Evolutionary conservation across 768 basidiomycete genomes (phyloP).

Genomic region (Mrakia hoshinonis): DNA sequence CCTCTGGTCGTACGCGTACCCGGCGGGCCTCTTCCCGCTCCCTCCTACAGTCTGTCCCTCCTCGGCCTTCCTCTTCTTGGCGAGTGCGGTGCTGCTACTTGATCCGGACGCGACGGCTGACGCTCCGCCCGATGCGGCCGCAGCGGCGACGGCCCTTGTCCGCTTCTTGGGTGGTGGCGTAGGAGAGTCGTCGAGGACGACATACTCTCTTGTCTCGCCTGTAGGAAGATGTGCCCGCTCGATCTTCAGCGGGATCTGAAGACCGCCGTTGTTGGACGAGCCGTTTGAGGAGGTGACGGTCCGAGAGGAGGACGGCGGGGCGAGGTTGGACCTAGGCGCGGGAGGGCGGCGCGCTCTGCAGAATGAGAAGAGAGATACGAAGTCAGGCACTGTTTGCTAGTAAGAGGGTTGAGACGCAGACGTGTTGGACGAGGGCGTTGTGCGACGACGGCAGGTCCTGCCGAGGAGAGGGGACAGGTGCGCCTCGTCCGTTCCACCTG

Average conservation of each 20-base stretch:
- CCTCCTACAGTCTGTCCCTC: conserved; percentile 7
- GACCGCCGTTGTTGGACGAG: neutral
- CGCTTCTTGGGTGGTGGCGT: conserved; percentile 13
- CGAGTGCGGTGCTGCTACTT: neutral
- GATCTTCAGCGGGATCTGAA: neutral
- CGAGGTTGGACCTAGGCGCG: neutral
- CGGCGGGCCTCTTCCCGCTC: neutral
- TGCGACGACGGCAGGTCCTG: too few relatives aligned
- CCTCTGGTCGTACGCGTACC: neutral
- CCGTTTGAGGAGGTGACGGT: conserved; percentile 11
- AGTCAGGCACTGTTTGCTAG: too few relatives aligned
- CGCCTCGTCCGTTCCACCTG: too few relatives aligned
- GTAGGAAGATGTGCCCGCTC: conserved; percentile 18
- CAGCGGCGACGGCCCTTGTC: conserved; percentile 14
- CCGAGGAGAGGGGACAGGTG: too few relatives aligned
- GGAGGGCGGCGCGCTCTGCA: conserved; percentile 3
- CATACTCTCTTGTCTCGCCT: conserved; percentile 14
- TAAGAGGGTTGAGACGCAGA: neutral
- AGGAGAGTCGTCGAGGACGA: conserved; percentile 21
- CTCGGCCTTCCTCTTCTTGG: conserved; percentile 7
- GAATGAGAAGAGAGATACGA: neutral
- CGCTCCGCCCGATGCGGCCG: neutral
- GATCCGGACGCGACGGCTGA: neutral
- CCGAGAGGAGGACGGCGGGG: conserved; percentile 2
- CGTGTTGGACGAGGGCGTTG: neutral